Evolutionary conservation across 192 early-diverging fungal genomes (phyloP).

Genomic region (Coemansia sp.): DNA sequence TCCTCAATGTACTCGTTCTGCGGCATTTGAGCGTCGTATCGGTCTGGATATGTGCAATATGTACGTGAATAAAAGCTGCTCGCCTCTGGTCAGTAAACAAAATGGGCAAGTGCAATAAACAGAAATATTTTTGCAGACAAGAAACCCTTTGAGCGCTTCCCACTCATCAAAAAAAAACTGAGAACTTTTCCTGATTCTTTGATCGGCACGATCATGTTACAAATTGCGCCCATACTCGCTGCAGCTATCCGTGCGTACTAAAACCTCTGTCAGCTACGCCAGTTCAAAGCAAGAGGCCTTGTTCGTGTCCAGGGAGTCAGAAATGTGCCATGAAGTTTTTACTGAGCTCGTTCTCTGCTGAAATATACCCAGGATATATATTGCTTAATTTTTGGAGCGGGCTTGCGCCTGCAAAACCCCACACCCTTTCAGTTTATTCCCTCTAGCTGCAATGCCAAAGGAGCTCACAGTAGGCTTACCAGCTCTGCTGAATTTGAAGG

Average conservation of each 20-base stretch:
- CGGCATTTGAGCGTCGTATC: slow-evolving; percentile 30
- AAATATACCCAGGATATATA: slow-evolving; percentile 21
- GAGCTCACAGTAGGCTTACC: slow-evolving; percentile 24
- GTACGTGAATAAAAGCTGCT: neutral
- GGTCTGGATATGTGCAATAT: neutral
- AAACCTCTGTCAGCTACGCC: neutral
- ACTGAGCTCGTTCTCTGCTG: slow-evolving; percentile 41
- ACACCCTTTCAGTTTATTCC: neutral
- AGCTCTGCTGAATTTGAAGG: slow-evolving; percentile 27
- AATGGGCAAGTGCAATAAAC: slow-evolving; percentile 2
- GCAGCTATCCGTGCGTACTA: neutral
- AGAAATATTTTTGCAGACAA: neutral
- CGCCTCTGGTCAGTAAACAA: slow-evolving; percentile 1
- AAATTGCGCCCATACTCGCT: slow-evolving; percentile 9
- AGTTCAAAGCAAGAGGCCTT: neutral
- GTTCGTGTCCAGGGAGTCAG: slow-evolving; percentile 35
- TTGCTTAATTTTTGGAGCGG: slow-evolving; percentile 49
- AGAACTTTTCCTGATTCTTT: slow-evolving; percentile 7
- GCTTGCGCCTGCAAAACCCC: slow-evolving; percentile 13
- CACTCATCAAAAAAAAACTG: neutral
- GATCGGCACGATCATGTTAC: slow-evolving; percentile 5
- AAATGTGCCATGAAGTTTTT: slow-evolving; percentile 24
- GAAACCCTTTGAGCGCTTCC: neutral
- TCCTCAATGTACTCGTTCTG: slow-evolving; percentile 99
- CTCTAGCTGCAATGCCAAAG: slow-evolving; percentile 17